A percentile compares a stretch with the other conserved stretches of the same genome.
Conservation (phyloP, 345 rosid genomes). For the Sisymbrium irio region DNA sequence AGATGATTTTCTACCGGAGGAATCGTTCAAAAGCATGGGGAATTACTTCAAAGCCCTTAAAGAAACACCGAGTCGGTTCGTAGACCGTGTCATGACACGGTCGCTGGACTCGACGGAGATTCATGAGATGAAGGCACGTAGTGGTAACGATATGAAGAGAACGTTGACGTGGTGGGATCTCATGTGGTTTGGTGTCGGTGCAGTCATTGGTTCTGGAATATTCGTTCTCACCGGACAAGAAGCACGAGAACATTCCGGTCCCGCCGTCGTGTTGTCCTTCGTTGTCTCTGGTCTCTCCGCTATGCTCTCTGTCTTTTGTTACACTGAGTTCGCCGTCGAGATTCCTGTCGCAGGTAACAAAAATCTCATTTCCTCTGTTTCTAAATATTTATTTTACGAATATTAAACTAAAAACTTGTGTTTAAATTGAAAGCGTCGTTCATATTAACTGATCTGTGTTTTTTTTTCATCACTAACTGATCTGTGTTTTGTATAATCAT, state of each 20-base stretch:
- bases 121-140: conserved; percentile 69
- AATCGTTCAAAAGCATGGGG: conserved; percentile 64
- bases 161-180: conserved; percentile 92
- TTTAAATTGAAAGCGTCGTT: too few species aligned
- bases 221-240: conserved; percentile 86
- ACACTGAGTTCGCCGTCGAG: conserved; percentile 96
- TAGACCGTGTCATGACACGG: conserved; percentile 59
- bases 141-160: conserved; percentile 86
- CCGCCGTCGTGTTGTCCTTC: conserved; percentile 83
- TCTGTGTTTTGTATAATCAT: neutral
- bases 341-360: conserved; percentile 80
- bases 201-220: conserved; percentile 86
- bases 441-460: neutral
- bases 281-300: conserved; percentile 85
- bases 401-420: too few species aligned
- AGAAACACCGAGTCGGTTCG: conserved; percentile 59
- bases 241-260: conserved; percentile 55
- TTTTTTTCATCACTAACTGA: neutral
- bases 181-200: conserved; percentile 92
- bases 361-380: neutral
- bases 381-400: neutral
- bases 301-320: conserved; percentile 92
- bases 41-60: conserved; percentile 58
- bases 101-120: conserved; percentile 74
- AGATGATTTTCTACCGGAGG: conserved; percentile 79